Evolutionary conservation across 2,329 filamentous ascomycete genomes (phyloP).

Genomic region (Epichloe gansuensis): DNA sequence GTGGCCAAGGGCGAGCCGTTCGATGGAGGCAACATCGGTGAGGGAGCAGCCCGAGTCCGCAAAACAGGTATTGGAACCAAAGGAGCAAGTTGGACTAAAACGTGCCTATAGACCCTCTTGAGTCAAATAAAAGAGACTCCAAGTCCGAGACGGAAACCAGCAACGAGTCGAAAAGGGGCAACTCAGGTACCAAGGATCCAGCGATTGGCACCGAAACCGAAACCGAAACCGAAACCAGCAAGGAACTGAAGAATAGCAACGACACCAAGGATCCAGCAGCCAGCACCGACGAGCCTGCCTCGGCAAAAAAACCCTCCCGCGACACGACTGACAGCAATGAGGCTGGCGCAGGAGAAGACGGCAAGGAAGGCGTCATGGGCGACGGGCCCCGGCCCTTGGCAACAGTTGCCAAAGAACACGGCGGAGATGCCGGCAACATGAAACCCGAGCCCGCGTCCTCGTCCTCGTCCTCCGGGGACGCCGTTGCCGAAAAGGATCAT

Average conservation of each 20-base stretch:
- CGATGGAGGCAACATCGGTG: conserved; percentile 63
- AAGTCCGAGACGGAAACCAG: neutral
- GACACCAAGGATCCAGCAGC: neutral
- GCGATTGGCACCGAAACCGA: neutral
- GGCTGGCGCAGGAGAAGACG: conserved; percentile 20
- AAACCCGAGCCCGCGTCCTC: neutral
- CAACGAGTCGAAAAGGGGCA: neutral
- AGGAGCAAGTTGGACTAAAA: no score
- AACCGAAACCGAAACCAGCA: neutral
- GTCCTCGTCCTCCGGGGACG: neutral
- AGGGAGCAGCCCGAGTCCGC: conserved; percentile 4
- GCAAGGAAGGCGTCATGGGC: conserved; percentile 20
- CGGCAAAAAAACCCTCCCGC: conserved; percentile 5
- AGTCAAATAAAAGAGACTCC: neutral
- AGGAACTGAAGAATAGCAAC: neutral
- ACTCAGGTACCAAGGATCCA: neutral
- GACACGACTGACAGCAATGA: conserved; percentile 12
- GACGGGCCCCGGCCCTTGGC: conserved; percentile 19
- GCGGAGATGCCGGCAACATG: conserved; percentile 19
- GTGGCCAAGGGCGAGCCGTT: conserved; percentile 59
- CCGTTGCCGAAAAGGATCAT: conserved; percentile 4
- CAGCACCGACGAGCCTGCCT: neutral
- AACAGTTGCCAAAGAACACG: conserved; percentile 20
- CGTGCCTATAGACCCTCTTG: neutral
- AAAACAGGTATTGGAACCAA: no score